phyloP scores from a whole-genome alignment of 495 filamentous ascomycete species.

The Collariella sp. region DNA sequence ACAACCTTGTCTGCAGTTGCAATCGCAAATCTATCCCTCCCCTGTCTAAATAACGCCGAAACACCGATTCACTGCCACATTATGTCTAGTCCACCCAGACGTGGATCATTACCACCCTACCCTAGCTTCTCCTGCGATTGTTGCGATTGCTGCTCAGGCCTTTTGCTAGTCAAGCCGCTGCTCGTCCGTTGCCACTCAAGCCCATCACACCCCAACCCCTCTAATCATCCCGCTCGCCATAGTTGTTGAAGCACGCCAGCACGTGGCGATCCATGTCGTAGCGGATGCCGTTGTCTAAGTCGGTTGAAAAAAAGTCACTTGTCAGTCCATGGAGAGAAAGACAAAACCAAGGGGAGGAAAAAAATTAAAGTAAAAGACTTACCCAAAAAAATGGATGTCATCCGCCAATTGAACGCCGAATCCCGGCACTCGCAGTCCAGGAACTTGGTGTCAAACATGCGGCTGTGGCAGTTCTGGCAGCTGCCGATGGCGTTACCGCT shows the following conservation, averaged over 20 bases:
- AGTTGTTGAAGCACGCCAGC: background rate
- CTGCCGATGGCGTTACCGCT: slow-evolving; percentile 1
- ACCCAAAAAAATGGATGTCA: background rate
- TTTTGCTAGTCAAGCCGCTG: too few relatives aligned
- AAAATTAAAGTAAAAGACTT: background rate
- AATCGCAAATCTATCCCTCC: too few relatives aligned
- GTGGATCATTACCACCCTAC: too few relatives aligned
- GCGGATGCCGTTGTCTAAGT: background rate
- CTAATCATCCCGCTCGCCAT: background rate
- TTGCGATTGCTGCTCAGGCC: too few relatives aligned
- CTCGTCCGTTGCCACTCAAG: too few relatives aligned
- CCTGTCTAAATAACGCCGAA: too few relatives aligned
- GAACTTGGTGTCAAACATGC: background rate
- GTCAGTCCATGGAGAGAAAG: background rate
- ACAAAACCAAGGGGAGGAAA: background rate
- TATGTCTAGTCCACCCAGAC: too few relatives aligned
- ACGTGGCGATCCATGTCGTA: background rate
- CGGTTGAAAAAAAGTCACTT: too few relatives aligned
- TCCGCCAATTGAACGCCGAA: background rate
- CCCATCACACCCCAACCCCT: too few relatives aligned
- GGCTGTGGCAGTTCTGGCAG: background rate
- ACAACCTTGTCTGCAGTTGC: too few relatives aligned
- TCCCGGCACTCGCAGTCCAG: background rate
- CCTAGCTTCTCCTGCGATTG: too few relatives aligned
- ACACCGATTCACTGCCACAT: too few relatives aligned